Percentiles rank a stretch among this genome's conserved stretches.
Evolutionary conservation across 2,329 filamentous ascomycete species (phyloP).

Genomic region (Colletotrichum brevisporum): DNA sequence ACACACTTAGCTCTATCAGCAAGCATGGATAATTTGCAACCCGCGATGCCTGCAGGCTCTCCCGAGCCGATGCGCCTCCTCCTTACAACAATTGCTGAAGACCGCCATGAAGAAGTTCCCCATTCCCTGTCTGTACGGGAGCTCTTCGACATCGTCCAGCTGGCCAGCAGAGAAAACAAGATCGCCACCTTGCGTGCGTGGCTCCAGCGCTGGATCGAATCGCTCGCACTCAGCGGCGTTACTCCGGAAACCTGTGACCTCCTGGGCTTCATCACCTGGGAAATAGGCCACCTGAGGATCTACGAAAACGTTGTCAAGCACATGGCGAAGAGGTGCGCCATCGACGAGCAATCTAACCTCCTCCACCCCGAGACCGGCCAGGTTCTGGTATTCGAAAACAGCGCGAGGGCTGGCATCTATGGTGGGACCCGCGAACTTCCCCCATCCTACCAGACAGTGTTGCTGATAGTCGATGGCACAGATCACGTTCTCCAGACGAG

Average conservation of each 20-base stretch:
- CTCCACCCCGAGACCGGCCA: background rate
- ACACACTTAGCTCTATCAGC: too few relatives aligned
- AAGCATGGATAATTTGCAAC: too few relatives aligned
- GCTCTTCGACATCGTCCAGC: background rate
- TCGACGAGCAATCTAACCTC: background rate
- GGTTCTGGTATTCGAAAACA: too few relatives aligned
- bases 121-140: background rate
- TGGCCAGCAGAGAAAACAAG: slow-evolving; percentile 6
- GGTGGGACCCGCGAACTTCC: too few relatives aligned
- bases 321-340: background rate
- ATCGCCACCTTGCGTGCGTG: background rate
- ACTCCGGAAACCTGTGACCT: background rate
- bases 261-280: background rate
- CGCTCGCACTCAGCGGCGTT: background rate
- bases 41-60: background rate
- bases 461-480: too few relatives aligned
- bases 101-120: background rate
- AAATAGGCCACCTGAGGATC: background rate
- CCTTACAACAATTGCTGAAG: background rate
- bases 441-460: too few relatives aligned
- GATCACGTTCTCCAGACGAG: too few relatives aligned
- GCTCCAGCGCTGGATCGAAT: background rate
- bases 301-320: background rate
- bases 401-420: too few relatives aligned
- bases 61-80: background rate